Conservation (phyloP, 176 grass and related monocot species). For the maize (Zea mays) region Zm-B73-REFERENCE-NAM-5.0 NC_050104.1:143179501-143180000, state of each 20-base stretch:
- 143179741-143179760: background rate
- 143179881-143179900: background rate
- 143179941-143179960: background rate
- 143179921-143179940: background rate
- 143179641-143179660: constrained; percentile 35
- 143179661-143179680: constrained; percentile 50
- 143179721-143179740: constrained; percentile 43
- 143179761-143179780: constrained; percentile 32
- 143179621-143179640: constrained; percentile 34
- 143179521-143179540: constrained; percentile 85
- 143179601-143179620: constrained; percentile 37
- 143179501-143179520: constrained; percentile 89
- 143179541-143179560: constrained; percentile 97
- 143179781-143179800: constrained; percentile 51
- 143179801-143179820: constrained; percentile 36
- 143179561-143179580: constrained; percentile 84
- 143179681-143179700: constrained; percentile 68
- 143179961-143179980: background rate
- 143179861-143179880: constrained; percentile 10
- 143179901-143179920: background rate
- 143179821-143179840: constrained; percentile 41
- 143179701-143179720: constrained; percentile 32
- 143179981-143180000: too few relatives aligned
- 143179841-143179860: constrained; percentile 47
- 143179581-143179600: constrained; percentile 42